Evolutionary conservation across 2,329 filamentous ascomycete genomes (phyloP), one percentile per base, ranked within the genome.

Genomic region (Beauveria scarabaeidicola): DNA sequence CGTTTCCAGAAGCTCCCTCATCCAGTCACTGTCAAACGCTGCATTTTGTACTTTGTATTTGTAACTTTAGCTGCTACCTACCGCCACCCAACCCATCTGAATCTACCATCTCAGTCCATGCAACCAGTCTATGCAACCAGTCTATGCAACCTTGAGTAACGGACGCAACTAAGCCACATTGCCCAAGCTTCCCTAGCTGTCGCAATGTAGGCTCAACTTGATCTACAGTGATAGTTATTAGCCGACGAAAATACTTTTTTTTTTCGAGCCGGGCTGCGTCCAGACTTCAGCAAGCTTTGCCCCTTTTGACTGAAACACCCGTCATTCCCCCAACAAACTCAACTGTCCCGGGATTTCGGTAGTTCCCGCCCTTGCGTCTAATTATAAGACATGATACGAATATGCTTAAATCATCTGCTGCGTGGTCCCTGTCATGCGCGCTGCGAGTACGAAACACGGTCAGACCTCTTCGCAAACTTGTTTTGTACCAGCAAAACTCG

Each of bases 401-500:
- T 58, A 58, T 58, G 55, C 55, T 58, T 58, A 58, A 58, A 52
- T 51, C 44, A 23, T 52, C 21, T 23, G 47, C n/a, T 17, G 7
- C 19, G 25, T 25, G 3, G 23, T 44, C 47, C 55, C n/a, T 41
- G 55, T 36, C 44, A 23, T 41, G 46, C n/a, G 36, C 13, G n/a
- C 23, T 50, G 36, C 46, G 55, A 58, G 46, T 58, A 51, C 55
- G 55, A 58, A 48, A 25, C 44, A 25, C 25, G 11, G 52, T 19
- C 19, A 25, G 41, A 27, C 23, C 53, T 27, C 41, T 29, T 40
- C 21, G 9, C 23, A 23, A 38, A 23, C 23, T 36, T 36, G 11
- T 13, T 55, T 25, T 44, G 41, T 23, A 23, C 19, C 9, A n/a
- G n/a, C 6, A 53, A 23, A 53, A 23, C 29, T 23, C 9, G 36